These are phyloP conservation scores for Poronia punctata DNA, from an alignment of 495 filamentous ascomycete species.

Conservation along the genomic window DNA sequence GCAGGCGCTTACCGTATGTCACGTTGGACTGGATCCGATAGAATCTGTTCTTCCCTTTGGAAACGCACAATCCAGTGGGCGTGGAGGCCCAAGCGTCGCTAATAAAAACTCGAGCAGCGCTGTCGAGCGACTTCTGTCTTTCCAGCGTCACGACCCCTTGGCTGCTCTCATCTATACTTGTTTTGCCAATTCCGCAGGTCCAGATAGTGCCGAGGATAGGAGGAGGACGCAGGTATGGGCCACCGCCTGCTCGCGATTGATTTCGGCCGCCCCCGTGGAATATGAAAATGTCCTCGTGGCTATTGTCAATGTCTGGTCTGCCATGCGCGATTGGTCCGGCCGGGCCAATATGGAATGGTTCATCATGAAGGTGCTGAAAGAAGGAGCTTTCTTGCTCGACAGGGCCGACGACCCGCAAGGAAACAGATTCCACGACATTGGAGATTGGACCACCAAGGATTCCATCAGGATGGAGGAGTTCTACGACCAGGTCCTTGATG, in stretches of 20 bases:
- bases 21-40: conserved; percentile 67
- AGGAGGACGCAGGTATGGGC: conserved; percentile 79
- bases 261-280: conserved; percentile 42
- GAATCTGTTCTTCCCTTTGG: conserved; percentile 70
- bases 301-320: conserved; percentile 77
- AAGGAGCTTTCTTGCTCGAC: conserved; percentile 84
- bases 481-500: conserved; percentile 72
- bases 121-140: conserved; percentile 66
- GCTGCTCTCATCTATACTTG: conserved; percentile 81
- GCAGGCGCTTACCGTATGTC: conserved; percentile 62
- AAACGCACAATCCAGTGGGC: conserved; percentile 55
- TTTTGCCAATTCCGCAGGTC: conserved; percentile 76
- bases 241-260: conserved; percentile 74
- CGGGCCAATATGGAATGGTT: conserved; percentile 85
- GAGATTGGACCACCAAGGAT: conserved; percentile 57
- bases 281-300: conserved; percentile 58
- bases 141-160: conserved; percentile 81
- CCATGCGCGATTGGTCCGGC: conserved; percentile 81
- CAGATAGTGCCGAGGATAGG: conserved; percentile 68
- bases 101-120: conserved; percentile 46
- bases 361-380: conserved; percentile 86
- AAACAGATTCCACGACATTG: conserved; percentile 54
- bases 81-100: conserved; percentile 34
- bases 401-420: conserved; percentile 61
- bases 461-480: conserved; percentile 82